phyloP scores from a whole-genome alignment of 768 basidiomycete species.

The Suillus tomentosus region DNA sequence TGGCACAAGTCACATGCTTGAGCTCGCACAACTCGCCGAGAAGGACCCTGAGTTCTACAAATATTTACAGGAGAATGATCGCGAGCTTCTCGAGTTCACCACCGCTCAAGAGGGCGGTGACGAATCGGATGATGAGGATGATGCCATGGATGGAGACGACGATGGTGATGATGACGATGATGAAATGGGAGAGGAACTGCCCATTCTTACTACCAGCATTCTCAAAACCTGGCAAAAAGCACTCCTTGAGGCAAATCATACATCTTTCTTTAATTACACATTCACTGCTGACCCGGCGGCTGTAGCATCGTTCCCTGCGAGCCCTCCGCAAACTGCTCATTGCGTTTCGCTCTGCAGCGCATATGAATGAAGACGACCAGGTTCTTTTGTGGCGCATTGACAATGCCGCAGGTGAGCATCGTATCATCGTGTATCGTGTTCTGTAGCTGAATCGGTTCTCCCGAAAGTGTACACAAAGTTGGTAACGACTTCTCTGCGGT shows the following conservation, averaged over 20 bases:
- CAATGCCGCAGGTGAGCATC: constrained; percentile 63
- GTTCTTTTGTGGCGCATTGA: constrained; percentile 87
- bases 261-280: neutral
- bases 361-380: constrained; percentile 85
- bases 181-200: constrained; percentile 39
- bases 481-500: constrained; percentile 81
- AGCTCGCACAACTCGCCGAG: constrained; percentile 86
- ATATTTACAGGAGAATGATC: constrained; percentile 95
- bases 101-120: constrained; percentile 41
- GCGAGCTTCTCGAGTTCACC: constrained; percentile 84
- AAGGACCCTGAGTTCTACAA: constrained; percentile 99
- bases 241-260: constrained; percentile 67
- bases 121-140: constrained; percentile 51
- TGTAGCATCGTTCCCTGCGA: constrained; percentile 81
- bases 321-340: constrained; percentile 82
- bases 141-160: constrained; percentile 49
- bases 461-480: constrained; percentile 90
- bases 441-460: neutral
- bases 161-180: constrained; percentile 30
- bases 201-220: constrained; percentile 68
- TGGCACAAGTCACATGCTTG: constrained; percentile 71
- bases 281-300: constrained; percentile 7
- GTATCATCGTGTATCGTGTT: neutral
- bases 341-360: constrained; percentile 88
- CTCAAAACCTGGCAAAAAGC: constrained; percentile 87